A percentile compares a stretch with the other conserved stretches of the same genome.
phyloP scores from a whole-genome alignment of 2,329 filamentous ascomycete genomes.

The Apiospora aurea region DNA sequence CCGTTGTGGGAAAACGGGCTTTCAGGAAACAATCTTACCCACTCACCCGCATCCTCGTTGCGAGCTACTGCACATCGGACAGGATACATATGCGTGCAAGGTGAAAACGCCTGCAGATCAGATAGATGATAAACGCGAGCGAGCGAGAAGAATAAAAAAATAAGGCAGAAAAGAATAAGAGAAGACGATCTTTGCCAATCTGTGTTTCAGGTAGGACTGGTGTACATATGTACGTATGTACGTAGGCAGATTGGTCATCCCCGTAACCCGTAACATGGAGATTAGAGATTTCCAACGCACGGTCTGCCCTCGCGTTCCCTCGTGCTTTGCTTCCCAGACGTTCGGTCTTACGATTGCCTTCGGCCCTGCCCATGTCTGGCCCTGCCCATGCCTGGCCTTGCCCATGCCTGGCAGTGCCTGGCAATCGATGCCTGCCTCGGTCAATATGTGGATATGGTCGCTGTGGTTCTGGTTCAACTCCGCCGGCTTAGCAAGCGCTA shows the following conservation, averaged over 20 bases:
- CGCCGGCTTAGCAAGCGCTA: background rate
- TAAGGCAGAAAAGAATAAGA: background rate
- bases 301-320: background rate
- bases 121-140: background rate
- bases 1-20: background rate
- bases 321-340: background rate
- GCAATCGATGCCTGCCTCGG: background rate
- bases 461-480: background rate
- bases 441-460: background rate
- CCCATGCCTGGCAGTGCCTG: too few relatives aligned
- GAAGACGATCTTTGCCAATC: background rate
- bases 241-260: background rate
- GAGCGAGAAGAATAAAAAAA: background rate
- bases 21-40: background rate
- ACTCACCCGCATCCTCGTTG: background rate
- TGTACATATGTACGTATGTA: too few relatives aligned
- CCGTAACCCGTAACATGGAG: conserved; percentile 3
- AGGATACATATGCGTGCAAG: background rate
- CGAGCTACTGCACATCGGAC: conserved; percentile 1
- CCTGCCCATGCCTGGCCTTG: too few relatives aligned
- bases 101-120: background rate
- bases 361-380: too few relatives aligned
- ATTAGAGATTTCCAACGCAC: conserved; percentile 1
- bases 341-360: conserved; percentile 5
- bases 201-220: background rate